Evolutionary conservation across 2,329 filamentous ascomycete genomes (phyloP), one percentile per base, ranked within the genome.

Genomic region (Taxawa tesnikishii): DNA sequence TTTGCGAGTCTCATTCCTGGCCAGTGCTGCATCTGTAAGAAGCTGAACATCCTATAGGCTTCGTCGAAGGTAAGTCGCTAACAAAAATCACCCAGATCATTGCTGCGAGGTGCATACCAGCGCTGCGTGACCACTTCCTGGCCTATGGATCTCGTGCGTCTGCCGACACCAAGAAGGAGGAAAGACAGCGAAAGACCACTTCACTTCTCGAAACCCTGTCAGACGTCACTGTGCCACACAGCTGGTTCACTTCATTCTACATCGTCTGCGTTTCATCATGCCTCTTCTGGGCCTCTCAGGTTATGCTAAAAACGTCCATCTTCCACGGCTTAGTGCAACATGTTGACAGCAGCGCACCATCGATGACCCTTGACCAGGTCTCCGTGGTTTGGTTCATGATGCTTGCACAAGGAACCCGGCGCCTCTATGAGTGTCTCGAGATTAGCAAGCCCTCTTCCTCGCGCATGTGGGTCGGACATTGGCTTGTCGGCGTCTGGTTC

Each of bases 191-290:
- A 33, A 38, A 40, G 34, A 30, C 38, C 26, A 34, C 18, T 24
- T 28, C 26, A 32, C 17, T 23, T 31, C 12, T 55, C 8, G 70
- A 75, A 44, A 51, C 50, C 36, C 47, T 70, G 13, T 66, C 70
- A 19, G 58, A 54, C 23, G 53, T 69, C 43, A 71, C 73, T 50
- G 79, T 94, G 21, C 85, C 88, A 14, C 90, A 96, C 58, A 70
- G 70, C 39, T 96, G 83, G 76, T 96, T 96, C 55, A 70, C 68
- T 26, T 81, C 90, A 45, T 96, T 94, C 59, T 96, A 98, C 54
- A 50, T 81, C 32, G 53, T 75, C 21, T 88, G 83, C 3, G 59
- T 85, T 4, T 50, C 62, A 2, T 75, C 73, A 37, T 87, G 83
- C 1, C 47, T 73, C 4, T 80, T 87, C 53, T 94, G 87, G 84